A percentile compares a stretch with the other conserved stretches of the same genome.
Evolutionary conservation across 805 yeast species (phyloP).

Genomic region (Candida fluviatilis): DNA sequence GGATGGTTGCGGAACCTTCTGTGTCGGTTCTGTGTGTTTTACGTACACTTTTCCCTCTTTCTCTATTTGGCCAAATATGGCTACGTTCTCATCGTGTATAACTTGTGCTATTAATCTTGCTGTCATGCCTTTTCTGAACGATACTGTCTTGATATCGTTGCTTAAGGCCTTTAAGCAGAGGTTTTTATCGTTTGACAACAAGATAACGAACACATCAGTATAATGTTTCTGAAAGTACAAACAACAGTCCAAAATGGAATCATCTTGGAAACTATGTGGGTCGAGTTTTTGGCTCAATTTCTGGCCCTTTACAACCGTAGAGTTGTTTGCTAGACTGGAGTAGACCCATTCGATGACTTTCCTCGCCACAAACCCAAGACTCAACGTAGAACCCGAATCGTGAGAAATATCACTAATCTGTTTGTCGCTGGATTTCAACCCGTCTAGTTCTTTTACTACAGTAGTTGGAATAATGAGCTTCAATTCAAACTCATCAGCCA

Average conservation of each 20-base stretch:
- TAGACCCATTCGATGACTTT: conserved; percentile 79
- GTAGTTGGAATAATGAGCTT: conserved; percentile 63
- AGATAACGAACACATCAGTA: conserved; percentile 42
- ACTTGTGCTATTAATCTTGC: conserved; percentile 40
- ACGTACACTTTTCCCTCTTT: neutral
- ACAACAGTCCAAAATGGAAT: conserved; percentile 83
- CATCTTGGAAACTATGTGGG: conserved; percentile 53
- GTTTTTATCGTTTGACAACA: conserved; percentile 80
- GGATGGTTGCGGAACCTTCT: conserved; percentile 8
- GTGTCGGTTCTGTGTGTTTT: conserved; percentile 1
- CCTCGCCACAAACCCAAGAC: conserved; percentile 52
- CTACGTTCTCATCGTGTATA: conserved; percentile 31
- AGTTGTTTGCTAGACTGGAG: conserved; percentile 47
- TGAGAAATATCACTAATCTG: conserved; percentile 11
- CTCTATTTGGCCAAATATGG: conserved; percentile 16
- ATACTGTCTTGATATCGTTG: conserved; percentile 62
- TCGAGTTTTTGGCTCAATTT: conserved; percentile 51
- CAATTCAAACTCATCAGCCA: conserved; percentile 41
- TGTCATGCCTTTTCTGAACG: conserved; percentile 43
- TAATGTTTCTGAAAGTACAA: conserved; percentile 48
- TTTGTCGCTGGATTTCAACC: conserved; percentile 51
- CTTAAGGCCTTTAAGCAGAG: conserved; percentile 73
- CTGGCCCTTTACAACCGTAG: conserved; percentile 61
- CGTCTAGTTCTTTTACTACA: conserved; percentile 78
- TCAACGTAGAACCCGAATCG: conserved; percentile 31